Conservation (phyloP, 2,329 filamentous ascomycete species). For the Trichoderma gracile region DNA sequence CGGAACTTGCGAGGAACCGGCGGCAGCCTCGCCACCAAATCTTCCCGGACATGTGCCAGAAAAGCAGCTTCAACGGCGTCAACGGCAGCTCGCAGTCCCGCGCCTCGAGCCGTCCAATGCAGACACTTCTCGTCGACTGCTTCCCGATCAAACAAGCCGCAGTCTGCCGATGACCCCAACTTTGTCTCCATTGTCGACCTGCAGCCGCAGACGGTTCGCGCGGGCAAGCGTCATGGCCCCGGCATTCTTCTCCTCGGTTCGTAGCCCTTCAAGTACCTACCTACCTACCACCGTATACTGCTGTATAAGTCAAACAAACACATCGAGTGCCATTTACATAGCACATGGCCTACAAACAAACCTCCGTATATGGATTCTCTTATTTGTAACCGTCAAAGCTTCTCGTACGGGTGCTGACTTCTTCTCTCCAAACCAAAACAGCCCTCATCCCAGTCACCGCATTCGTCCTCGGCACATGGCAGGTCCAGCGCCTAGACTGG, state of each 20-base stretch:
- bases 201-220: constrained; percentile 76
- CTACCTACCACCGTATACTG: no score
- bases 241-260: constrained; percentile 76
- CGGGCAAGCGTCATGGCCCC: constrained; percentile 71
- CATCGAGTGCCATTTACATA: neutral
- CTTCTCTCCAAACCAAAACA: constrained; percentile 30
- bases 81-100: constrained; percentile 4
- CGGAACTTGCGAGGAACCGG: constrained; percentile 32
- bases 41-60: constrained; percentile 15
- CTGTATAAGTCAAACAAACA: neutral
- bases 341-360: neutral
- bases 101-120: constrained; percentile 3
- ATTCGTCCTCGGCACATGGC: constrained; percentile 90
- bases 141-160: constrained; percentile 34
- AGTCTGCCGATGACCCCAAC: constrained; percentile 70
- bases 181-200: constrained; percentile 88
- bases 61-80: neutral
- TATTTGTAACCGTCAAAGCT: neutral
- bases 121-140: constrained; percentile 29
- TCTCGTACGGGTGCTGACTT: neutral
- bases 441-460: constrained; percentile 89
- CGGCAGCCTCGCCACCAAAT: neutral
- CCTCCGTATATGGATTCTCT: no score
- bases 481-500: constrained; percentile 89
- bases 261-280: constrained; percentile 14